Conservation (phyloP, 495 filamentous ascomycete species). For the Aspergillus asperescens region DNA sequence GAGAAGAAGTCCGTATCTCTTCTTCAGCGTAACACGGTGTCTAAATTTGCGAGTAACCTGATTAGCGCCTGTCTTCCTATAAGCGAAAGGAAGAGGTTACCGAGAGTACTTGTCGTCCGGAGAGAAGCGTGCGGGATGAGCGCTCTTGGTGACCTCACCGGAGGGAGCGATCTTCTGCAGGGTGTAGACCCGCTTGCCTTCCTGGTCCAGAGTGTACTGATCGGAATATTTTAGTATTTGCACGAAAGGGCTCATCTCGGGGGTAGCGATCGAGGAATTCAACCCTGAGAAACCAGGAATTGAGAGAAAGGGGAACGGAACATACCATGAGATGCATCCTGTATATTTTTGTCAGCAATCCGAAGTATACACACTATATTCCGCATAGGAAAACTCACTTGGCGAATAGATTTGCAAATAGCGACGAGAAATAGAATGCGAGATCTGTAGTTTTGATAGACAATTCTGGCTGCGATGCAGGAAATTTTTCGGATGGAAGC, state of each 20-base stretch:
- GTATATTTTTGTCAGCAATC: conserved; percentile 10
- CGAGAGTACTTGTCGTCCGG: conserved; percentile 97
- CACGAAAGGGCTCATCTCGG: neutral
- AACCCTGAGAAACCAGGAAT: neutral
- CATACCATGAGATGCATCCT: conserved; percentile 52
- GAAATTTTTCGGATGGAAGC: conserved; percentile 29
- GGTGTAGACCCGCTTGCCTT: conserved; percentile 84
- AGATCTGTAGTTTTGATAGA: conserved; percentile 6
- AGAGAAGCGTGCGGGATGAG: conserved; percentile 93
- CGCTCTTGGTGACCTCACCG: conserved; percentile 84
- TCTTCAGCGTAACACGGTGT: conserved; percentile 89
- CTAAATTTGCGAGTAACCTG: conserved; percentile 30
- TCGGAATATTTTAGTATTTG: conserved; percentile 8
- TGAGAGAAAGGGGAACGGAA: neutral
- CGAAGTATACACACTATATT: neutral
- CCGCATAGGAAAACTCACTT: conserved; percentile 26
- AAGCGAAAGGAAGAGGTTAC: conserved; percentile 33
- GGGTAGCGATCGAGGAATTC: neutral
- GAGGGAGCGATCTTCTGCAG: conserved; percentile 46
- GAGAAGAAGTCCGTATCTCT: conserved; percentile 79
- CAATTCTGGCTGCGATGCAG: neutral
- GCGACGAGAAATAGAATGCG: neutral
- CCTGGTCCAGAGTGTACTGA: conserved; percentile 68
- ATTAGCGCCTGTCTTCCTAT: no score
- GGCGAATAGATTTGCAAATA: conserved; percentile 6